Evolutionary conservation across 1,139 yeast genomes (phyloP).

Genomic region (Nakaseomyces kungkrabaensis): DNA sequence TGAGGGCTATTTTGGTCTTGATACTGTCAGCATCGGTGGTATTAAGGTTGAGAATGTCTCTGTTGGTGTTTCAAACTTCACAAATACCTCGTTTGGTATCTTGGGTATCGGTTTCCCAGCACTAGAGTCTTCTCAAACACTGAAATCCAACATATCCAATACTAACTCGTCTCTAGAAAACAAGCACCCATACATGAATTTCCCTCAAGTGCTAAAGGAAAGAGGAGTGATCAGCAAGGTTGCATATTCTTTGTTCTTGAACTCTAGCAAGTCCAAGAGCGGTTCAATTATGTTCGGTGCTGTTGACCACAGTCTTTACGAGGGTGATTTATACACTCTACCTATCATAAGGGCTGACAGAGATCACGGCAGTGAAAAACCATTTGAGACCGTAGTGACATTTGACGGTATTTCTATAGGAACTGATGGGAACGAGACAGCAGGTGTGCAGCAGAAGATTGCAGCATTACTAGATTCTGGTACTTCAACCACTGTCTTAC

Average conservation of each 20-base stretch:
- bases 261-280: slow-evolving; percentile 28
- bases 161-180: slow-evolving; percentile 3
- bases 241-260: slow-evolving; percentile 43
- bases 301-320: slow-evolving; percentile 39
- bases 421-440: slow-evolving; percentile 15
- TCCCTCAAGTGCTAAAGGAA: slow-evolving; percentile 42
- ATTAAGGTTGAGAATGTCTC: slow-evolving; percentile 35
- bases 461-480: slow-evolving; percentile 60
- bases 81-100: slow-evolving; percentile 43
- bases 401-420: slow-evolving; percentile 32
- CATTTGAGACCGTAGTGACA: slow-evolving; percentile 20
- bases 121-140: slow-evolving; percentile 33
- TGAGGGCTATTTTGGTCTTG: slow-evolving; percentile 46
- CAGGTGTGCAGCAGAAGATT: slow-evolving; percentile 19
- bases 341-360: slow-evolving; percentile 33
- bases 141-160: background rate
- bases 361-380: slow-evolving; percentile 17
- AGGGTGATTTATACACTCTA: slow-evolving; percentile 35
- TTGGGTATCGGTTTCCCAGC: slow-evolving; percentile 47
- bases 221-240: slow-evolving; percentile 41
- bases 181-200: slow-evolving; percentile 36
- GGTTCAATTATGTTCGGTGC: slow-evolving; percentile 46
- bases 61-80: slow-evolving; percentile 43
- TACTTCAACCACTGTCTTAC: slow-evolving; percentile 49
- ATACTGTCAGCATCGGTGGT: slow-evolving; percentile 31